Percentiles rank a stretch among this genome's conserved stretches.
These are phyloP conservation scores for Debaryomyces psychrophilus DNA, from an alignment of 1,139 yeast species.

Conservation along the genomic window DNA sequence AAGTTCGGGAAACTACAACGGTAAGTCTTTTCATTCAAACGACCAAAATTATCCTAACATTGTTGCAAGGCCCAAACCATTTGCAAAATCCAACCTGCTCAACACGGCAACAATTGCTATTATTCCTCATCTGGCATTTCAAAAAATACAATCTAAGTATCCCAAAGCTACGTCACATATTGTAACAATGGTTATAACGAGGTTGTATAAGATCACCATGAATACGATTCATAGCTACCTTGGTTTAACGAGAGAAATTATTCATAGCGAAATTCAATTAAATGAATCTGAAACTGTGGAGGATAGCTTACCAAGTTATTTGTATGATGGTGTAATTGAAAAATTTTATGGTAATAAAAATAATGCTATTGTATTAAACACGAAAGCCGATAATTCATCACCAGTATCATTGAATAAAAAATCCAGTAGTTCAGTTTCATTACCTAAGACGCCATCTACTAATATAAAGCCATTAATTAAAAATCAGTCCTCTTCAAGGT, in stretches of 20 bases:
- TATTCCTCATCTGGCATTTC: constrained; percentile 84
- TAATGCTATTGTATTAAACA: not conserved
- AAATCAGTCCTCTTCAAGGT: constrained; percentile 48
- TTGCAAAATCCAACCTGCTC: constrained; percentile 12
- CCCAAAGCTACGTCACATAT: constrained; percentile 94
- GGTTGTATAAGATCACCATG: constrained; percentile 87
- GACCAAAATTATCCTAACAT: constrained; percentile 40
- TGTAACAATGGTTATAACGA: constrained; percentile 86
- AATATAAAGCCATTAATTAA: constrained; percentile 14
- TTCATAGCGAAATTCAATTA: constrained; percentile 71
- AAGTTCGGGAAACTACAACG: not conserved
- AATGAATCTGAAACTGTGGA: constrained; percentile 46
- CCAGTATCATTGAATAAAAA: constrained; percentile 5
- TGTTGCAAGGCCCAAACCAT: constrained; percentile 59
- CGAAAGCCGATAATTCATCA: not conserved
- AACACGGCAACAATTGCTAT: constrained; percentile 82
- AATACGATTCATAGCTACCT: constrained; percentile 86
- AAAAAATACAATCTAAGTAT: constrained; percentile 68
- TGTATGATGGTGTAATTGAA: constrained; percentile 59
- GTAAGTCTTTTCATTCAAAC: not conserved
- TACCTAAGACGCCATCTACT: constrained; percentile 7
- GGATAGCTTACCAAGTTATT: constrained; percentile 57
- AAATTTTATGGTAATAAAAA: constrained; percentile 28
- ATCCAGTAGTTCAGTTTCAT: constrained; percentile 4
- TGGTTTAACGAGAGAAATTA: constrained; percentile 80